Evolutionary conservation across 257 asterid genomes (phyloP).

Genomic region (Craterostigma plantagineum): DNA sequence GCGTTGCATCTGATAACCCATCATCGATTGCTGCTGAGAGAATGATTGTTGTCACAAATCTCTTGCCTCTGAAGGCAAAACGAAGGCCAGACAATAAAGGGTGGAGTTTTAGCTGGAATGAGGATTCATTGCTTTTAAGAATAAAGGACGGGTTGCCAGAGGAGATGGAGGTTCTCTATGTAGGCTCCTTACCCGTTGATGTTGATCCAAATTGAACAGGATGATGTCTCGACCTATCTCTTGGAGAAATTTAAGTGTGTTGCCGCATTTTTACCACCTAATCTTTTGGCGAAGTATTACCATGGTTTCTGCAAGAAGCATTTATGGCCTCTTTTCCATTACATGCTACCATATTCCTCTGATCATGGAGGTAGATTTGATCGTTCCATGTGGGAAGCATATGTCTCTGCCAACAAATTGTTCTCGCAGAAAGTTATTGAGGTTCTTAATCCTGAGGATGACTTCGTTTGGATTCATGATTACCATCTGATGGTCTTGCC

Average conservation of each 20-base stretch:
- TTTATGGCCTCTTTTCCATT: constrained; percentile 77
- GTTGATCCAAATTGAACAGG: constrained; percentile 45
- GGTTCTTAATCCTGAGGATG: constrained; percentile 81
- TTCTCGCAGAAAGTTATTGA: constrained; percentile 75
- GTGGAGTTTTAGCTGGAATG: constrained; percentile 46
- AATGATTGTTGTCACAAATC: constrained; percentile 41
- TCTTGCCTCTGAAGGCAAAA: constrained; percentile 31
- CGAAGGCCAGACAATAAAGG: constrained; percentile 67
- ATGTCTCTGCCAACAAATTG: constrained; percentile 61
- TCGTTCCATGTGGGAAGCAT: constrained; percentile 78
- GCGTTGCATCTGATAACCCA: constrained; percentile 56
- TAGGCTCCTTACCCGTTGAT: constrained; percentile 33
- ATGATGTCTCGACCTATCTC: constrained; percentile 54
- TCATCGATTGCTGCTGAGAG: constrained; percentile 63
- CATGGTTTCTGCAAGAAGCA: constrained; percentile 76
- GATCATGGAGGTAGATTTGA: constrained; percentile 73
- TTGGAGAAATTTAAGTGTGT: constrained; percentile 64
- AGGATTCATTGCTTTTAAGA: constrained; percentile 26
- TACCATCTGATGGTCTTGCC: constrained; percentile 88
- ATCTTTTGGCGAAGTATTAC: constrained; percentile 43
- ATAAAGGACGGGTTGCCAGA: constrained; percentile 35
- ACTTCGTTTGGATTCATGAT: constrained; percentile 81
- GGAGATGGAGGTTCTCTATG: constrained; percentile 35
- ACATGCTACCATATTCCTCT: constrained; percentile 65
- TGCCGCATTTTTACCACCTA: constrained; percentile 64